Base-by-base conservation (phyloP, 306 rosid genomes). In the Dryas octopetala region DNA sequence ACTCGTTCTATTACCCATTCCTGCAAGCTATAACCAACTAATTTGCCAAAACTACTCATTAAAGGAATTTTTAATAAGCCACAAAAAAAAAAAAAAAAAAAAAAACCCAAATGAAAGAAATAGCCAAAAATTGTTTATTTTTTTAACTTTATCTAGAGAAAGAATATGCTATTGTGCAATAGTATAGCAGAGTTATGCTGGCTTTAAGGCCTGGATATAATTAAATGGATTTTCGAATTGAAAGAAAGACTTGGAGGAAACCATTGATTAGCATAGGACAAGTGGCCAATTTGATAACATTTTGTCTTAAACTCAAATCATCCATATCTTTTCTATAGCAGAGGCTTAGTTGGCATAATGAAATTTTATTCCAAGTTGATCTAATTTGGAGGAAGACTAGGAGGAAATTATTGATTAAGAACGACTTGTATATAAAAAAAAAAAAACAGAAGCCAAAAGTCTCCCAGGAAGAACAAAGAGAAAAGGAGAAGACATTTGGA, bases 1-100 rank as follows among this genome's bases (percentile, higher is more conserved):
- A 68, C 67, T 68, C 79, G 5, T 15, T 4, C 43, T 51, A 13
- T 61, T 14, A 72, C 71, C 85, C 77, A n/a, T 38, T 64, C 61
- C 41, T 67, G 57, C 80, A 78, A 83, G 82, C 73, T 9, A 75
- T 64, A 26, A 6, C 62, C 66, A 64, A 14, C 78, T 64, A 44
- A 28, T 48, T 72, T 45, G 26, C 78, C 53, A 12, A 59, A 15
- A 14, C 40, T 9, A 17, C 67, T 61, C 73, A 60, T 60, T 73
- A 28, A 26, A 40, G 3, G n/a, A 7, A 38, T 45, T 61, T 74
- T 40, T 50, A 60, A 41, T 68, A 46, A 43, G 17, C 12, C 16
- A 55, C 53, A 4, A 49, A 52, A 11, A 23, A 23, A 23, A 23
- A 23, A 23, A 23, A 23, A 49, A 52, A 11, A 23, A 23, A 23